Evolutionary conservation across 768 basidiomycete genomes (phyloP).

Genomic region (Termitomyces sp.): DNA sequence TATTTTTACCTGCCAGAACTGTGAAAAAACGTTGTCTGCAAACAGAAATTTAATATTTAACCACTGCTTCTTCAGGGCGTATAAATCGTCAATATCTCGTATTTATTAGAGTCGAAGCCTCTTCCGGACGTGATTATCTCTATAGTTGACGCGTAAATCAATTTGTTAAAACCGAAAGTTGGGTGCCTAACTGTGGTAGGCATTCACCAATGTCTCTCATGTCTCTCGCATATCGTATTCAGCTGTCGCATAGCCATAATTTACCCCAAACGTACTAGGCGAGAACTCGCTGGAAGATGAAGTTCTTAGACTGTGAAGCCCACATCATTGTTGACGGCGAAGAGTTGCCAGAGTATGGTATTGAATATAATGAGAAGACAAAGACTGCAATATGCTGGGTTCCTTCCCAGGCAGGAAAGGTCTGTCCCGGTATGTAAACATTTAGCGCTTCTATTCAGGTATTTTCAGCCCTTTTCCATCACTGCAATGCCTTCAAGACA

Average conservation of each 20-base stretch:
- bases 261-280: not conserved
- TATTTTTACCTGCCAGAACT: too few species aligned
- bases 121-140: too few species aligned
- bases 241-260: not conserved
- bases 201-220: not conserved
- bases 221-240: not conserved
- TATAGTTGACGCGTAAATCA: not conserved
- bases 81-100: not conserved
- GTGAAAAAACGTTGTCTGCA: too few species aligned
- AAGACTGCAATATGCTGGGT: slow-evolving; percentile 16
- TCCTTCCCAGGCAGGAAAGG: slow-evolving; percentile 18
- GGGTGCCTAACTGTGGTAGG: not conserved
- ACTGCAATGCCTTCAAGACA: not conserved
- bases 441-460: too few species aligned
- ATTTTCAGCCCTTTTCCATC: slow-evolving; percentile 1
- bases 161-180: too few species aligned
- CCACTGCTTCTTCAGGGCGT: not conserved
- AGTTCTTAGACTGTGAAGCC: slow-evolving; percentile 7
- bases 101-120: too few species aligned
- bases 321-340: slow-evolving; percentile 12
- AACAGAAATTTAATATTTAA: too few species aligned
- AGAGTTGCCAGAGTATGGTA: slow-evolving; percentile 9
- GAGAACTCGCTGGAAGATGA: not conserved
- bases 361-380: slow-evolving; percentile 4
- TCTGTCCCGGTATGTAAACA: not conserved